A percentile compares a stretch with the other conserved stretches of the same genome.
phyloP scores from a whole-genome alignment of 2,329 filamentous ascomycete species.

The Xylaria multiplex region DNA sequence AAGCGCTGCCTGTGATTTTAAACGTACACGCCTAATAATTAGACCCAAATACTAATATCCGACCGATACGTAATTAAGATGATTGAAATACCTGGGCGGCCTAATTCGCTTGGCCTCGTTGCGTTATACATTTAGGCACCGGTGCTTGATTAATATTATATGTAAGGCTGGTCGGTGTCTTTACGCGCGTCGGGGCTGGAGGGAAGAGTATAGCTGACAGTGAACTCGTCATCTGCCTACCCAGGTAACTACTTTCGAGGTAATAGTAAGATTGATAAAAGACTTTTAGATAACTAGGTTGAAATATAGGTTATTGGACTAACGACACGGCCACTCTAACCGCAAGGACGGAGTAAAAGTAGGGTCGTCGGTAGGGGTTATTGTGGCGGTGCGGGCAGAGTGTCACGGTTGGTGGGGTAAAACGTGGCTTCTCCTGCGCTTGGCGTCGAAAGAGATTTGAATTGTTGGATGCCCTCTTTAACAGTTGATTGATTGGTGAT shows the following conservation, averaged over 20 bases:
- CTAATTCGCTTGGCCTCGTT: background rate
- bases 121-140: conserved; percentile 22
- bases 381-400: conserved; percentile 25
- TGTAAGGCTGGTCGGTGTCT: background rate
- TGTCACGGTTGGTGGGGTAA: conserved; percentile 32
- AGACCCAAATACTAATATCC: background rate
- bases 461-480: conserved; percentile 32
- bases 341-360: too few relatives aligned
- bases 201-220: background rate
- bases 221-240: background rate
- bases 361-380: too few relatives aligned
- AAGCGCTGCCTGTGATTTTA: conserved; percentile 4
- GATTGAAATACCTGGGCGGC: background rate
- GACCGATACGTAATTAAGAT: background rate
- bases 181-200: conserved; percentile 18
- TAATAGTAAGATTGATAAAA: too few relatives aligned
- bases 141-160: background rate
- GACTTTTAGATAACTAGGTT: too few relatives aligned
- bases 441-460: conserved; percentile 14
- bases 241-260: too few relatives aligned
- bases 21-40: background rate
- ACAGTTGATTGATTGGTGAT: conserved; percentile 26
- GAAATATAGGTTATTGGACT: too few relatives aligned
- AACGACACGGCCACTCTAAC: too few relatives aligned
- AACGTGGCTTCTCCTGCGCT: conserved; percentile 33